These are phyloP conservation scores for Solanum megistacrolobum DNA, from an alignment of 257 asterid species.

Conservation along the genomic window DNA sequence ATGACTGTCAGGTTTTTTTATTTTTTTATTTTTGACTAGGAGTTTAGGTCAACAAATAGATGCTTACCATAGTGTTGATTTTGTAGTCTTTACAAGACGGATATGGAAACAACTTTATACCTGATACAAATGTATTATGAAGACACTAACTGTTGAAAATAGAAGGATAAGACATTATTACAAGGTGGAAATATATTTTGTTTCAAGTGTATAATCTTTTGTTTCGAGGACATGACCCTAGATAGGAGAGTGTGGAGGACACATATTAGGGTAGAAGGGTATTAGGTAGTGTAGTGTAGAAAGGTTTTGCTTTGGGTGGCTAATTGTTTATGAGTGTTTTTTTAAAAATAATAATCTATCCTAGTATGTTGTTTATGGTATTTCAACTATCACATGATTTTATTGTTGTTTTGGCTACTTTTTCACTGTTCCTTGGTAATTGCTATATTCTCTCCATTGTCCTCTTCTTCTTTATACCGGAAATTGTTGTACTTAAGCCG, in stretches of 20 bases:
- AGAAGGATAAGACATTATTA: not conserved
- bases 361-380: not conserved
- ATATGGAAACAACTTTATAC: not conserved
- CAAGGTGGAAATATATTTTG: not conserved
- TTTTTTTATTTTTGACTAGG: not conserved
- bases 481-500: not conserved
- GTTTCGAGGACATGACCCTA: not conserved
- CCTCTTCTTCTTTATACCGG: not conserved
- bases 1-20: not conserved
- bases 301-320: not conserved
- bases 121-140: not conserved
- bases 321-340: not conserved
- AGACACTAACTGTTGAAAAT: not conserved
- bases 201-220: not conserved
- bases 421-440: not conserved
- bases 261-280: not conserved
- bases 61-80: not conserved
- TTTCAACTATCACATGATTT: not conserved
- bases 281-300: not conserved
- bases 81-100: not conserved
- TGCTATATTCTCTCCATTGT: not conserved
- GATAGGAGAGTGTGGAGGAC: not conserved
- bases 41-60: not conserved
- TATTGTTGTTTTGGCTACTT: not conserved
- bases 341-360: not conserved